A percentile compares a stretch with the other conserved stretches of the same genome.
Conservation (phyloP, 441 rosid genomes). For the Erysimum pusillum region DNA sequence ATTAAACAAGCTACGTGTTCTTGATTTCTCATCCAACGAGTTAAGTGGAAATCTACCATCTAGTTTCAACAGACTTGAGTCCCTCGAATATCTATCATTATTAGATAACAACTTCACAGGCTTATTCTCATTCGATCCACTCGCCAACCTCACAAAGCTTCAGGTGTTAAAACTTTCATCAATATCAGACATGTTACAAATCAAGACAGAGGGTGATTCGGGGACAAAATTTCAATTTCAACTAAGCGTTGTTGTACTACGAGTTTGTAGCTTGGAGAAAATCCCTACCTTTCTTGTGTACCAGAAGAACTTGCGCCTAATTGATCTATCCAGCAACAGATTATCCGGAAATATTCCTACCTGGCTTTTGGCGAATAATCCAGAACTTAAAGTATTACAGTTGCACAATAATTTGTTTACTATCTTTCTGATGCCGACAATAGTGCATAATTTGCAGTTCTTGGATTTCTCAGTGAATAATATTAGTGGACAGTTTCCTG, state of each 20-base stretch:
- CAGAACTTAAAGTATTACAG: constrained; percentile 1
- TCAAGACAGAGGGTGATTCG: background rate
- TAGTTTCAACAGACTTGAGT: background rate
- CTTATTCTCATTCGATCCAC: background rate
- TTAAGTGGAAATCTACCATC: background rate
- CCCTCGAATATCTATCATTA: constrained; percentile 30
- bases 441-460: background rate
- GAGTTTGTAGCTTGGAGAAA: constrained; percentile 27
- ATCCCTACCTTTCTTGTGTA: constrained; percentile 32
- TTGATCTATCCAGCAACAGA: background rate
- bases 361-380: constrained; percentile 38
- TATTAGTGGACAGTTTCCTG: background rate
- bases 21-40: background rate
- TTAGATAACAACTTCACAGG: background rate
- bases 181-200: background rate
- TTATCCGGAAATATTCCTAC: constrained; percentile 9
- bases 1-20: background rate
- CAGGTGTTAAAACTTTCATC: background rate
- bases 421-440: constrained; percentile 21
- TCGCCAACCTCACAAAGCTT: constrained; percentile 6
- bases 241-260: background rate
- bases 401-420: constrained; percentile 23
- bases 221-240: background rate
- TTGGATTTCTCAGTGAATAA: background rate
- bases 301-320: background rate